Percentiles rank a stretch among this genome's conserved stretches.
These are phyloP conservation scores for Grosmannia serpens DNA, from an alignment of 2,329 filamentous ascomycete species.

Conservation along the genomic window DNA sequence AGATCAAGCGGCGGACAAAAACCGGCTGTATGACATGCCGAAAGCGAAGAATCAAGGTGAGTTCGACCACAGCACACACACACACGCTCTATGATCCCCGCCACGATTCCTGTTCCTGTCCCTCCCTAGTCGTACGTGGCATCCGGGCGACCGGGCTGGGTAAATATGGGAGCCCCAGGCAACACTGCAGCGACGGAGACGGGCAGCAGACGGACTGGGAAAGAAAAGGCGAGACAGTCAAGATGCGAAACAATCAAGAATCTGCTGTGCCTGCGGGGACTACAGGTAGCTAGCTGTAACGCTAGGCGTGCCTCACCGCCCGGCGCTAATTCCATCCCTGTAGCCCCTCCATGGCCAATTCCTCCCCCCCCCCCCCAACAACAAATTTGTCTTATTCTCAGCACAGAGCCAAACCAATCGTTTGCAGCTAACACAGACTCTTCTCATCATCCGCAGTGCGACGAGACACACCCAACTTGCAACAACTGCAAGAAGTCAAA, in stretches of 20 bases:
- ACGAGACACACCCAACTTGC: conserved; percentile 88
- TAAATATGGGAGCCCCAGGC: background rate
- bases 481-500: conserved; percentile 84
- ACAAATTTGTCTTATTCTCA: background rate
- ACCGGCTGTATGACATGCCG: conserved; percentile 52
- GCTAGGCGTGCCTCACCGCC: background rate
- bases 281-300: background rate
- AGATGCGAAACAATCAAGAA: background rate
- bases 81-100: background rate
- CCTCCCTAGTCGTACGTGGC: background rate
- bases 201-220: background rate
- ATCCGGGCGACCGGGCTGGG: background rate
- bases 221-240: background rate
- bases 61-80: background rate
- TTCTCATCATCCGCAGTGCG: conserved; percentile 51
- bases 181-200: background rate
- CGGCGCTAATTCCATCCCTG: background rate
- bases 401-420: too few relatives aligned
- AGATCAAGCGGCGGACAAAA: conserved; percentile 52
- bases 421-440: background rate
- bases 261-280: background rate
- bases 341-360: background rate
- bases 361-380: background rate
- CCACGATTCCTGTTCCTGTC: background rate
- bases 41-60: conserved; percentile 50